Evolutionary conservation across 2,329 filamentous ascomycete genomes (phyloP), one percentile per base, ranked within the genome.

Genomic region (Fusarium brevicatenulatum): DNA sequence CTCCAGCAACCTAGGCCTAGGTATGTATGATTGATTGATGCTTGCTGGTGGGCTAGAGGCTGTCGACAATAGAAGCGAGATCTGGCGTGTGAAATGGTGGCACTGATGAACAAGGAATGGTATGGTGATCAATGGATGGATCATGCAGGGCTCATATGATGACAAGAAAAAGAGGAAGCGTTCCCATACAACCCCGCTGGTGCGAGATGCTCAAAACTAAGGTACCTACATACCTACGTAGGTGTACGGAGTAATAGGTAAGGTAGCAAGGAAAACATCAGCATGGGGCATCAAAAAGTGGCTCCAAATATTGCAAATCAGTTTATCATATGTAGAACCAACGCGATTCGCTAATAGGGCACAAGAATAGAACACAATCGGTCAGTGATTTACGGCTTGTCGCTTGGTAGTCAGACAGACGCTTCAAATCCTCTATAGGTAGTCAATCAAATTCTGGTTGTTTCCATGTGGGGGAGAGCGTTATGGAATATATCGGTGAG

Each of bases 101-200:
- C 50, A 59, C 54, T 42, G 43, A 53, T 42, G 49, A 56, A 40
- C 40, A 63, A 61, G 66, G 74, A 73, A 61, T 64, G 71, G 66
- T 75, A 59, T 63, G 69, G 68, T 73, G 76, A 70, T 72, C 43
- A 69, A 36, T 40, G 68, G 62, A 66, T 36, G 58, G 64, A 68
- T 73, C 62, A 63, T 62, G 68, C 69, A 76, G 59, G 63, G 67
- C 66, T 73, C 71, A 72, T 58, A 65, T 72, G 64, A 60, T 56
- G 56, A 60, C 57, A 58, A 49, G 49, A 63, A 59, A 68, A 36
- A 61, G 36, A 70, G 28, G 63, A 53, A 54, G 42, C 36, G 28
- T 40, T 42, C 23, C 18, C 36, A 50, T 21, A 37, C 43, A 40
- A 36, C 46, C 25, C 43, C 52, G 57, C 46, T 65, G 46, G 46